These are phyloP conservation scores for Malassezia restricta DNA, from an alignment of 1,284 basidiomycete species.

Conservation along the genomic window DNA sequence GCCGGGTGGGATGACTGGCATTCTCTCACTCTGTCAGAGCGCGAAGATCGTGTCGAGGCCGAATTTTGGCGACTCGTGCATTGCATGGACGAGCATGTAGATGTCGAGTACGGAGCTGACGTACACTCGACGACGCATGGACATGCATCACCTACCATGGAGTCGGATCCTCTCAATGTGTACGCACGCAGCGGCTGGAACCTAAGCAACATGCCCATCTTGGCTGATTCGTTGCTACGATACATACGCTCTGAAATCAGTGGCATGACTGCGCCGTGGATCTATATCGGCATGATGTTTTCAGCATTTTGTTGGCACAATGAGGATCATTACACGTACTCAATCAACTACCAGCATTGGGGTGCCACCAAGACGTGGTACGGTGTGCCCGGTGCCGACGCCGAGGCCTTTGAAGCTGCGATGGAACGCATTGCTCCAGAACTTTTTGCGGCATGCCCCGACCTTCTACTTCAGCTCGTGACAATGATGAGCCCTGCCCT, in stretches of 20 bases:
- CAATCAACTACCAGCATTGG: constrained; percentile 67
- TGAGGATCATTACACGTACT: constrained; percentile 96
- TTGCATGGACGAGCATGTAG: constrained; percentile 76
- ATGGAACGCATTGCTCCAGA: constrained; percentile 92
- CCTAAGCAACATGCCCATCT: constrained; percentile 87
- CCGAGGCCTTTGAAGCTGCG: constrained; percentile 88
- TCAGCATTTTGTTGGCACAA: constrained; percentile 99
- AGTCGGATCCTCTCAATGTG: constrained; percentile 73
- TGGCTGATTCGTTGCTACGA: constrained; percentile 66
- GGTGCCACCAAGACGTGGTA: constrained; percentile 99
- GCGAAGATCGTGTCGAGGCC: constrained; percentile 78
- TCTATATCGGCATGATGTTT: constrained; percentile 98
- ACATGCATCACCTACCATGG: constrained; percentile 86
- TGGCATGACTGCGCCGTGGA: constrained; percentile 99
- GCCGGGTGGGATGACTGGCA: constrained; percentile 46
- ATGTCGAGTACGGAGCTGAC: constrained; percentile 97
- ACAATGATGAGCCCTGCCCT: constrained; percentile 94
- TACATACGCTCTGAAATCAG: constrained; percentile 98
- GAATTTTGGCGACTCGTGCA: constrained; percentile 97
- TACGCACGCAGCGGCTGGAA: constrained; percentile 94
- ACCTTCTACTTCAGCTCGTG: constrained; percentile 90
- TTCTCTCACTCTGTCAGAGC: constrained; percentile 52
- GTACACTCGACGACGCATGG: constrained; percentile 95
- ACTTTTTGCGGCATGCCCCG: constrained; percentile 94
- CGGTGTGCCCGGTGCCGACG: constrained; percentile 83